phyloP scores from a whole-genome alignment of 1,139 yeast species.

The Citeromyces hawaiiensis region DNA sequence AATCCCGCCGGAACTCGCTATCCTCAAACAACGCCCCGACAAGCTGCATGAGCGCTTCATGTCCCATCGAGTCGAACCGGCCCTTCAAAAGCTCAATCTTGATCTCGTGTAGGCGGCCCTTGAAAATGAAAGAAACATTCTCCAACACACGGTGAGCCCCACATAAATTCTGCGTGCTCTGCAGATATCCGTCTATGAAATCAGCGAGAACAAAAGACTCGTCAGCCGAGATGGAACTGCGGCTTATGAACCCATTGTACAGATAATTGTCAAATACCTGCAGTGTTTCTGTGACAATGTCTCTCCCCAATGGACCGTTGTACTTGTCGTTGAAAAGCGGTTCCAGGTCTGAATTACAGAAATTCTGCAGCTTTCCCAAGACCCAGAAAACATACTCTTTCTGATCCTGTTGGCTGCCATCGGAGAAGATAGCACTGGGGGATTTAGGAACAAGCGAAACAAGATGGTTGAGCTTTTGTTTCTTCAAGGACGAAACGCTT shows the following conservation, averaged over 20 bases:
- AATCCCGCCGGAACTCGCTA: neutral
- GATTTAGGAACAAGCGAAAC: neutral
- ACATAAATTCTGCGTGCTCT: neutral
- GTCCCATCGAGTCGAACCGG: slow-evolving; percentile 1
- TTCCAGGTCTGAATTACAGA: slow-evolving; percentile 4
- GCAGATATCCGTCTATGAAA: slow-evolving; percentile 6
- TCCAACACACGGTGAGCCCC: neutral
- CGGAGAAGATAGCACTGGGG: slow-evolving; percentile 11
- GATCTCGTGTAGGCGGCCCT: slow-evolving; percentile 1
- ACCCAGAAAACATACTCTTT: neutral
- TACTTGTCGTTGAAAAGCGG: slow-evolving; percentile 2
- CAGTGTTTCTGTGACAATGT: neutral
- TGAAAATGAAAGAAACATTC: slow-evolving; percentile 1
- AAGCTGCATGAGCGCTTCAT: neutral
- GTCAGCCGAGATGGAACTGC: slow-evolving; percentile 14
- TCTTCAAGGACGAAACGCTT: neutral
- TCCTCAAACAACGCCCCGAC: slow-evolving; percentile 1
- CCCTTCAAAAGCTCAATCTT: slow-evolving; percentile 1
- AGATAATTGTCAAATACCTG: slow-evolving; percentile 7
- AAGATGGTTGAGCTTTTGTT: neutral
- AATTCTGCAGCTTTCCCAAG: slow-evolving; percentile 3
- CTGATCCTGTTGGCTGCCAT: slow-evolving; percentile 7
- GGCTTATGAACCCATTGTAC: slow-evolving; percentile 8
- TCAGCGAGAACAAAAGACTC: slow-evolving; percentile 13
- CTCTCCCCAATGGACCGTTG: slow-evolving; percentile 6